Conservation (phyloP, 2,329 filamentous ascomycete genomes). For the Penicillium griseofulvum region DNA sequence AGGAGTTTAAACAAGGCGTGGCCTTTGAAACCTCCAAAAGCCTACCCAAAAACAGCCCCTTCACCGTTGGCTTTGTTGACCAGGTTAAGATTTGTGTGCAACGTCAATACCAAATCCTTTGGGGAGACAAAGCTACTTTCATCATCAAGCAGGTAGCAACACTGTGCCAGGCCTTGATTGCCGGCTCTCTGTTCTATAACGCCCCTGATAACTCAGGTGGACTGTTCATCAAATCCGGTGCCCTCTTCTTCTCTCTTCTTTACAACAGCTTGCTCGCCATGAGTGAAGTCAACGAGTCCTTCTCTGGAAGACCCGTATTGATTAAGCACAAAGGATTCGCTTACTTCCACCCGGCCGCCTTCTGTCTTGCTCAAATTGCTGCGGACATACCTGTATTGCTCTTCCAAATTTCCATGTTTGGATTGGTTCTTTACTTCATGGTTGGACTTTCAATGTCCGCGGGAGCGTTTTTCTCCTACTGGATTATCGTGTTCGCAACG, state of each 20-base stretch:
- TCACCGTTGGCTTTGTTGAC: constrained; percentile 54
- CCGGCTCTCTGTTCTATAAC: constrained; percentile 67
- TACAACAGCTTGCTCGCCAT: constrained; percentile 63
- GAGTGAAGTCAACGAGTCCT: constrained; percentile 65
- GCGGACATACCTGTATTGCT: constrained; percentile 56
- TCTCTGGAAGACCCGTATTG: constrained; percentile 58
- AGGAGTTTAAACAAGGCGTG: constrained; percentile 55
- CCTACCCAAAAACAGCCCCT: constrained; percentile 54
- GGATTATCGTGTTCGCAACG: constrained; percentile 52
- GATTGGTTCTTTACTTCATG: constrained; percentile 64
- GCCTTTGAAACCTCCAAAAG: constrained; percentile 55
- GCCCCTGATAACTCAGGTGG: constrained; percentile 57
- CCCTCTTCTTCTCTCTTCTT: constrained; percentile 63
- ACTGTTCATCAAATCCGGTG: constrained; percentile 63
- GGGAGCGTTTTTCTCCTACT: constrained; percentile 61
- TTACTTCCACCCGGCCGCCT: constrained; percentile 54
- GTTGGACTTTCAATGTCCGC: constrained; percentile 54
- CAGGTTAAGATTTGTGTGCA: constrained; percentile 58
- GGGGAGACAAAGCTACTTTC: constrained; percentile 63
- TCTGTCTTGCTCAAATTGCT: constrained; percentile 45
- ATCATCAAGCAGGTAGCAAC: constrained; percentile 61
- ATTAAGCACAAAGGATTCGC: constrained; percentile 60
- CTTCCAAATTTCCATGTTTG: constrained; percentile 60
- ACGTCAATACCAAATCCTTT: constrained; percentile 65
- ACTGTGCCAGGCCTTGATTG: constrained; percentile 59